Evolutionary conservation across 2,329 filamentous ascomycete species (phyloP), one percentile per base, ranked within the genome.

Genomic region (Trichophyton verrucosum): DNA sequence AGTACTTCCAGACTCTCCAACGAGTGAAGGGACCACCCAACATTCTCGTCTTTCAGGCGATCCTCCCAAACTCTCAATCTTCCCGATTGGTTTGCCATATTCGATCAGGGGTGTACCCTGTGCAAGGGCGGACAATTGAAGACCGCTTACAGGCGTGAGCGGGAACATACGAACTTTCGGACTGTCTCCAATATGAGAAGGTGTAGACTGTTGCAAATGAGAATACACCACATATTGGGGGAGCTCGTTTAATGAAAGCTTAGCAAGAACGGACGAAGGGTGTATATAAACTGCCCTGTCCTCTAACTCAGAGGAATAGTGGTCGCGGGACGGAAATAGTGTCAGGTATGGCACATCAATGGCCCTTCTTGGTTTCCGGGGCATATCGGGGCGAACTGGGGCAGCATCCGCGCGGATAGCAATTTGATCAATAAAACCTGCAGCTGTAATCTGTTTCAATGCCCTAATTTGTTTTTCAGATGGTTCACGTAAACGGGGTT

Each of bases 321-420:
- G 69, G 20, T 78, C 69, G 49, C 83, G 70, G 71, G 63, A 89
- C 78, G 90, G 86, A 66, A 91, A 84, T 3, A 99, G 84, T 0
- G 94, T 91, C 5, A 95, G 74, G 70, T 97, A 99, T 0, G 92
- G 88, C 2, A 97, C 88, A 66, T 97, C 91, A 65, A 94, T 95
- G 1, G 91, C 88, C n/a, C 91, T 84, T 58, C 84, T 85, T 0
- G 91, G 89, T 64, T 88, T 89, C 17, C 86, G 80, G 53, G 79
- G 75, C 59, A 81, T 75, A 63, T 86, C 84, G 0, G 86, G 85
- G 0, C 89, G 88, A 11, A 80, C 81, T 0, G 90, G 89, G 0
- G 89, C 81, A n/a, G 90, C 78, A 72, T 99, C 92, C 3, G 89
- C 89, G 63, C 94, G 88, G 66, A 97, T 91, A 53, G 94, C 94